Evolutionary conservation across 2,329 filamentous ascomycete genomes (phyloP).

Genomic region (Sphaerulina vaccinii): DNA sequence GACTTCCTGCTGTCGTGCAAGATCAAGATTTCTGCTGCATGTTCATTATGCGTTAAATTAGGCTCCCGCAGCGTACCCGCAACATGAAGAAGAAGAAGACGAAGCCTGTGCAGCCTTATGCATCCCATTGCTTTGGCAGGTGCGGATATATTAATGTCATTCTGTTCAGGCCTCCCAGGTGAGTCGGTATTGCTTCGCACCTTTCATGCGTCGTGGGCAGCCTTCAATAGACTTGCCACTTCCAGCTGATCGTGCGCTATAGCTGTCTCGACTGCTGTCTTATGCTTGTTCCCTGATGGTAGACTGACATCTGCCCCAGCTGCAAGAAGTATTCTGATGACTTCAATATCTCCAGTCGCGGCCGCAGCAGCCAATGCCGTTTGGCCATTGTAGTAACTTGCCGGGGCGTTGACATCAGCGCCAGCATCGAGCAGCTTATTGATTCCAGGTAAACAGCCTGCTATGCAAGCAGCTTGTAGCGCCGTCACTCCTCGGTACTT

Average conservation of each 20-base stretch:
- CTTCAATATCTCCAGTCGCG: constrained; percentile 22
- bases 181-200: too few species aligned
- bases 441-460: constrained; percentile 17
- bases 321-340: constrained; percentile 19
- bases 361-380: constrained; percentile 26
- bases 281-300: constrained; percentile 18
- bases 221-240: not conserved
- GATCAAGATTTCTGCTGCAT: too few species aligned
- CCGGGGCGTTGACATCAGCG: constrained; percentile 25
- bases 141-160: too few species aligned
- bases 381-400: constrained; percentile 18
- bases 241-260: constrained; percentile 9
- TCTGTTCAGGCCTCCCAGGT: too few species aligned
- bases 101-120: too few species aligned
- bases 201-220: not conserved
- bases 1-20: too few species aligned
- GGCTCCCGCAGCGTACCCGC: too few species aligned
- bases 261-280: constrained; percentile 14
- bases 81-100: too few species aligned
- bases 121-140: too few species aligned
- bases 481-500: constrained; percentile 25
- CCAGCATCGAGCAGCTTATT: constrained; percentile 17
- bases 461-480: constrained; percentile 24
- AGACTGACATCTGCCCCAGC: constrained; percentile 22
- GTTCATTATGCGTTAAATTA: too few species aligned